These are phyloP conservation scores for Camelina neglecta DNA, from an alignment of 345 rosid species.

Conservation along the genomic window DNA sequence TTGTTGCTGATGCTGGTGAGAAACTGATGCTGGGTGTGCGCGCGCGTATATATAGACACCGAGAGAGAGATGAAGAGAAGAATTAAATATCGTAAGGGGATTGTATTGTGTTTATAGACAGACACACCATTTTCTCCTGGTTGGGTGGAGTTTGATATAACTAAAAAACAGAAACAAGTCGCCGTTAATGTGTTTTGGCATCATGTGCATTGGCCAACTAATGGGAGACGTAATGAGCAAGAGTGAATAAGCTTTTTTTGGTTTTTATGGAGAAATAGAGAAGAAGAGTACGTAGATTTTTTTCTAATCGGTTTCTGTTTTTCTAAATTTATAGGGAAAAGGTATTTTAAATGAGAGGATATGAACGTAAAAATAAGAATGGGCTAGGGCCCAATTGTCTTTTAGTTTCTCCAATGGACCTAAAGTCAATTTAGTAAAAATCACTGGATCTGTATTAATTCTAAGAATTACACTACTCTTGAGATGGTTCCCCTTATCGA, in stretches of 20 bases:
- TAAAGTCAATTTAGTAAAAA: too few species aligned
- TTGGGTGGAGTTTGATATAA: slow-evolving; percentile 44
- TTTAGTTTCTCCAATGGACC: too few species aligned
- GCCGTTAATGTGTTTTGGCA: slow-evolving; percentile 33
- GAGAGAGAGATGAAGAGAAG: slow-evolving; percentile 17
- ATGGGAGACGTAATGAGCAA: background rate
- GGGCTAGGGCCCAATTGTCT: too few species aligned
- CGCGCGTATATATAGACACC: slow-evolving; percentile 2
- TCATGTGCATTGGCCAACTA: slow-evolving; percentile 30
- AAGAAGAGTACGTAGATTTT: background rate
- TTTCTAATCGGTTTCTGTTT: background rate
- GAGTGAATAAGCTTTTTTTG: too few species aligned
- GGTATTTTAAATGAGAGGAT: too few species aligned
- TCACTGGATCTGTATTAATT: too few species aligned
- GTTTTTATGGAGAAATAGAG: too few species aligned
- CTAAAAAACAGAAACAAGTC: slow-evolving; percentile 41
- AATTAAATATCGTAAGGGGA: slow-evolving; percentile 20
- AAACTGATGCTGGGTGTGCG: background rate
- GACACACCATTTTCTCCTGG: slow-evolving; percentile 22
- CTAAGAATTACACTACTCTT: too few species aligned
- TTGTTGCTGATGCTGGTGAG: background rate
- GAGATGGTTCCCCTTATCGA: too few species aligned
- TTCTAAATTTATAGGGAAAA: too few species aligned
- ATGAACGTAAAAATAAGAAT: too few species aligned
- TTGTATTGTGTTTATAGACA: background rate